Conservation (phyloP, 805 yeast species). For the Saccharomycopsis selenospora region DNA sequence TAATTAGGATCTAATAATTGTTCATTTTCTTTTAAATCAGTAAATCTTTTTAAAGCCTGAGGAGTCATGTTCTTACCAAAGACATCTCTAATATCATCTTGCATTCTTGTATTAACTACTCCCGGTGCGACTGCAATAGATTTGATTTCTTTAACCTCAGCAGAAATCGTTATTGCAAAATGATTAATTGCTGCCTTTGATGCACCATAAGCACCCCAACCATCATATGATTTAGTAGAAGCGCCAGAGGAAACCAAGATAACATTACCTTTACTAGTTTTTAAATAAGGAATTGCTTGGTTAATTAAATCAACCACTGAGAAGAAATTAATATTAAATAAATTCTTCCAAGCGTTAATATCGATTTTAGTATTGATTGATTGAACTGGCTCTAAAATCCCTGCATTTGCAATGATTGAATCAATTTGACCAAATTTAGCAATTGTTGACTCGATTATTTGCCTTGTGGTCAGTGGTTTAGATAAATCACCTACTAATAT, state of each 20-base stretch:
- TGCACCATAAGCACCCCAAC: conserved; percentile 90
- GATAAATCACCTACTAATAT: conserved; percentile 58
- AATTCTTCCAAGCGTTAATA: conserved; percentile 48
- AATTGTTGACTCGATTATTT: conserved; percentile 40
- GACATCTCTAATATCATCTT: conserved; percentile 57
- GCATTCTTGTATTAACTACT: conserved; percentile 90
- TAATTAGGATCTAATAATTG: conserved; percentile 58
- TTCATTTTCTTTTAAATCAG: conserved; percentile 49
- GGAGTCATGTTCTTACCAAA: conserved; percentile 53
- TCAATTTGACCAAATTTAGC: conserved; percentile 50
- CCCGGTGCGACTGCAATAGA: conserved; percentile 86
- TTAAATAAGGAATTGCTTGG: conserved; percentile 50
- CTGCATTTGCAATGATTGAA: conserved; percentile 72
- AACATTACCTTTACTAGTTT: conserved; percentile 48
- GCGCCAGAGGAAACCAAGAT: conserved; percentile 92
- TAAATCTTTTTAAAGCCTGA: conserved; percentile 53
- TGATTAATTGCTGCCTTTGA: conserved; percentile 90
- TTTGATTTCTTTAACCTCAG: conserved; percentile 55
- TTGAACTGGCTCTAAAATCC: conserved; percentile 72
- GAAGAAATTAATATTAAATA: conserved; percentile 74
- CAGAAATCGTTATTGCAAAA: conserved; percentile 56
- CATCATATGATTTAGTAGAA: conserved; percentile 49
- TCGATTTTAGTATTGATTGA: conserved; percentile 43
- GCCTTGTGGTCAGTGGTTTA: conserved; percentile 30
- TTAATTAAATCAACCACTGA: conserved; percentile 57